phyloP scores from a whole-genome alignment of 2,329 filamentous ascomycete species.

The Curvularia sp. region DNA sequence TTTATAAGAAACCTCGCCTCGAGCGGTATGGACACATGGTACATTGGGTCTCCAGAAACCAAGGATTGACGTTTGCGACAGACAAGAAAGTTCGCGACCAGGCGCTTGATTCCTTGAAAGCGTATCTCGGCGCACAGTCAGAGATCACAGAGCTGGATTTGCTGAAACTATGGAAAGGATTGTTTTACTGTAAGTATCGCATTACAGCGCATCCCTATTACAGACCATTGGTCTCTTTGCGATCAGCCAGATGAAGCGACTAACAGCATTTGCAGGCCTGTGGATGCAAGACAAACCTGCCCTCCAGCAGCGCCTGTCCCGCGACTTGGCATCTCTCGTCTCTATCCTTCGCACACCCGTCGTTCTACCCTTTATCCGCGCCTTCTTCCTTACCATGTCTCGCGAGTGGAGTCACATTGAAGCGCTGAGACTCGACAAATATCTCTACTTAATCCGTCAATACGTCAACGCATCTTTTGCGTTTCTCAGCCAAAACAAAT shows the following conservation, averaged over 20 bases:
- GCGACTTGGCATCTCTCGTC: slow-evolving; percentile 75
- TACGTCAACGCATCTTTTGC: slow-evolving; percentile 75
- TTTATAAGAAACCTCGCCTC: slow-evolving; percentile 86
- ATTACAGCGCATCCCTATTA: neutral
- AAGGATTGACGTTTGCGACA: slow-evolving; percentile 49
- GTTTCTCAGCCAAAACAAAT: slow-evolving; percentile 53
- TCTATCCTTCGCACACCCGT: slow-evolving; percentile 61
- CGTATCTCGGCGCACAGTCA: slow-evolving; percentile 73
- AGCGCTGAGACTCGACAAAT: slow-evolving; percentile 79
- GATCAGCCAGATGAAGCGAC: slow-evolving; percentile 3
- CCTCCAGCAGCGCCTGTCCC: slow-evolving; percentile 84
- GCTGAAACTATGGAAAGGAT: slow-evolving; percentile 90
- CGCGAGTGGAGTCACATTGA: slow-evolving; percentile 61
- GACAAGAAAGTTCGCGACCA: slow-evolving; percentile 80
- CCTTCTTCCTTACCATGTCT: slow-evolving; percentile 61
- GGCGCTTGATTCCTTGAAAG: slow-evolving; percentile 76
- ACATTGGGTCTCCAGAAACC: neutral
- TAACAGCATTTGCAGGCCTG: slow-evolving; percentile 60
- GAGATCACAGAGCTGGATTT: slow-evolving; percentile 72
- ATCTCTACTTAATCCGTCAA: slow-evolving; percentile 80
- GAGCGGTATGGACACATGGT: slow-evolving; percentile 66
- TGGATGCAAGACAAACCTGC: slow-evolving; percentile 92
- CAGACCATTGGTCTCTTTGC: neutral
- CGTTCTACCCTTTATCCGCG: slow-evolving; percentile 54
- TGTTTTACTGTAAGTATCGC: slow-evolving; percentile 75